Evolutionary conservation across 2,329 filamentous ascomycete genomes (phyloP), one percentile per base, ranked within the genome.

Genomic region (Aspergillus quadrilineatus): DNA sequence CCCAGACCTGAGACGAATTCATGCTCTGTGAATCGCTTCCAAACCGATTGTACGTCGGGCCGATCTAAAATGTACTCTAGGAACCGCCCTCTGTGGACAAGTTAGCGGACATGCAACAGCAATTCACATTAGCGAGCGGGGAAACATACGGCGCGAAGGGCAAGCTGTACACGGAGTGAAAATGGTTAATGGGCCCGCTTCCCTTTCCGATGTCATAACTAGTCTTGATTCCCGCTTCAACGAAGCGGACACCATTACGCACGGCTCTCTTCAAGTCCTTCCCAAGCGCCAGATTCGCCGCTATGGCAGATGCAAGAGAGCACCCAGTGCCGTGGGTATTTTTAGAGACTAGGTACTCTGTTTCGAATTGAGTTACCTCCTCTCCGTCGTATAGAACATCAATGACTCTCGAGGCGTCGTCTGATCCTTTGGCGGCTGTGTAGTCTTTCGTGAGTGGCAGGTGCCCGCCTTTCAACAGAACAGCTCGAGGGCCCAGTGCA

Each of bases 261-360:
- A 86, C 80, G 10, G 85, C 82, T 54, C 76, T 73, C 10, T 72
- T 68, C 53, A 85, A 70, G 46, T 73, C 69, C 60, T 79, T 75
- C 0, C 79, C 81, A 3, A 69, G 70, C 3, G 83, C 82, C 12
- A 88, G 72, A 59, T 87, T 86, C 52, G 82, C 85, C 1, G 85
- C 84, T 63, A 88, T 85, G 5, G 85, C 85, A 42, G 85, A 96
- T 41, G 94, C 94, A 58, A 97, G 81, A 8, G 92, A 95, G 69
- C 94, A 99, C 4, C 94, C 94, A 0, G 94, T 97, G 0, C 94
- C 94, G 67, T 99, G 94, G 0, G 93, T 97, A 68, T 93, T 93
- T 58, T 80, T 87, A 7, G 88, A 91, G 8, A 80, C 75, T 60
- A 90, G 80, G 68, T 89, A 97, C 4, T 81, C 79, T 39, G 85